Evolutionary conservation across 805 yeast species (phyloP).

Genomic region (Candida incommunis): DNA sequence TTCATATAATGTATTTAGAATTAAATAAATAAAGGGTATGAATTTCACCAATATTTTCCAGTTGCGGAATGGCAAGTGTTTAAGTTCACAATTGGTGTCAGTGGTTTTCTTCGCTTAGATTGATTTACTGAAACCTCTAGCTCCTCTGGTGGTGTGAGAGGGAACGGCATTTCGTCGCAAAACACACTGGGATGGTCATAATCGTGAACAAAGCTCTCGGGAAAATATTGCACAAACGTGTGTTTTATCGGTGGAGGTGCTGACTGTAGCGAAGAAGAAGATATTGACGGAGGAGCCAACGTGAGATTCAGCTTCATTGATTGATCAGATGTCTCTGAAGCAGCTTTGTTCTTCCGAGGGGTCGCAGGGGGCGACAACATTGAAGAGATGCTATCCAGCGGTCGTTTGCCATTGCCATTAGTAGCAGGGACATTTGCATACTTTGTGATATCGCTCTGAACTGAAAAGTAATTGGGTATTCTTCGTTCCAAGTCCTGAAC

Average conservation of each 20-base stretch:
- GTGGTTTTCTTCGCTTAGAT: too few relatives aligned
- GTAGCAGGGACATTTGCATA: neutral
- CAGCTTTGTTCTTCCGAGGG: neutral
- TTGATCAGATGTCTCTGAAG: neutral
- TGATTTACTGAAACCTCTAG: neutral
- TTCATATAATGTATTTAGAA: too few relatives aligned
- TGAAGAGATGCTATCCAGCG: neutral
- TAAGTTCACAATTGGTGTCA: too few relatives aligned
- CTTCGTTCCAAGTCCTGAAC: slow-evolving; percentile 38
- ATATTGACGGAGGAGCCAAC: too few relatives aligned
- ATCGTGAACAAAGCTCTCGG: neutral
- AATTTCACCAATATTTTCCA: too few relatives aligned
- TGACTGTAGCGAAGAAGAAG: too few relatives aligned
- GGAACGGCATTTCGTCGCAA: neutral
- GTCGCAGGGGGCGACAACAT: slow-evolving; percentile 1
- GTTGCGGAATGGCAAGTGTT: too few relatives aligned
- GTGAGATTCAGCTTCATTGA: too few relatives aligned
- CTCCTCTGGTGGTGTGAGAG: slow-evolving; percentile 2
- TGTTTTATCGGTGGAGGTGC: slow-evolving; percentile 2
- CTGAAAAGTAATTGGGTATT: slow-evolving; percentile 48
- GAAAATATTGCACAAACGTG: neutral
- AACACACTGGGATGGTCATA: neutral
- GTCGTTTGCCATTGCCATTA: too few relatives aligned
- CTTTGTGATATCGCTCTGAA: slow-evolving; percentile 23
- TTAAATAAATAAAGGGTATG: too few relatives aligned